Evolutionary conservation across 1,284 basidiomycete genomes (phyloP), one percentile per base, ranked within the genome.

Genomic region (Rhodotorula sp.): DNA sequence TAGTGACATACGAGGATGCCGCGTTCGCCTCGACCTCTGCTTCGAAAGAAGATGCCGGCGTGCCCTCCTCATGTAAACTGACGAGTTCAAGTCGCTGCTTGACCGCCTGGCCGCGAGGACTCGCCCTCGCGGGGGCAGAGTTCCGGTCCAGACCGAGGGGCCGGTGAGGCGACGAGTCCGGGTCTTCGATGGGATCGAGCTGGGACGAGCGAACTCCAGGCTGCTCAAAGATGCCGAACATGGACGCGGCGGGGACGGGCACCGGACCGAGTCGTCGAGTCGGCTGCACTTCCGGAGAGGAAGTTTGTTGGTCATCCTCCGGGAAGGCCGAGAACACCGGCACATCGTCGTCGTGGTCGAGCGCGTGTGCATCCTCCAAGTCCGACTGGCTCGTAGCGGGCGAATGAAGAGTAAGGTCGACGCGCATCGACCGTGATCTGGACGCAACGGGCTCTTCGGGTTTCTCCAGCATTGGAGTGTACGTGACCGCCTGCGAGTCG

Each of bases 161-260:
- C 16, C 63, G 59, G 12, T 15, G 57, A 14, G 69, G 71, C 18
- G 74, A 69, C 14, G 74, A 67, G 62, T 75, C 73, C 43, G 73
- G 68, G 26, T 75, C 66, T 31, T 75, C 73, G 56, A 75, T 75
- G 8, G 66, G 67, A 29, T 75, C 74, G n/a, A 68, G 48, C 26
- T 69, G 65, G 0, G 69, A 69, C 0, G 73, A 69, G 34, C 31
- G 62, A 6, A 56, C 14, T 18, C 34, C n/a, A 23, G 49, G 52
- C 49, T 43, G 39, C 16, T 63, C 51, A 20, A 39, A 60, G 54
- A 58, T 54, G 12, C 57, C 52, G 51, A 67, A 69, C 23, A 68
- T 64, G 21, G 58, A 18, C 29, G 51, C 43, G 12, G 47, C 57
- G 5, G 70, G 70, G 26, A 70, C 23, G 5, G 65, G 65, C 14